Evolutionary conservation across 306 rosid genomes (phyloP), one percentile per base, ranked within the genome.

Genomic region (Oemleria cerasiformis): DNA sequence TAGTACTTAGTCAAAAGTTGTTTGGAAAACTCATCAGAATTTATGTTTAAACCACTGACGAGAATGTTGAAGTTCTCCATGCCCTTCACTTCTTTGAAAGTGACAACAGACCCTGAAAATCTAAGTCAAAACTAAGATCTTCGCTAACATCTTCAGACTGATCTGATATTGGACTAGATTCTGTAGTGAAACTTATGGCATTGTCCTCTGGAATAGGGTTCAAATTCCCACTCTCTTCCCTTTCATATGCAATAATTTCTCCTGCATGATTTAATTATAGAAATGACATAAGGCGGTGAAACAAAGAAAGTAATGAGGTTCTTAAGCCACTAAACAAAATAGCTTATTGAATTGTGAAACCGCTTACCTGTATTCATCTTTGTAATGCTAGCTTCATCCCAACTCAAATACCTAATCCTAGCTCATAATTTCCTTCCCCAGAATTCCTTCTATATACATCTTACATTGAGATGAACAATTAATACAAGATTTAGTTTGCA

Each of bases 71-170:
- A 89, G 65, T 78, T 75, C 38, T 56, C 78, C 17, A 72, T 41
- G 41, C 83, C 73, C 17, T 67, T 83, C 56, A 87, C 86, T 78
- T 83, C n/a, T n/a, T n/a, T n/a, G n/a, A n/a, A n/a, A n/a, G n/a
- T n/a, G n/a, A n/a, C n/a, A n/a, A n/a, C n/a, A 58, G 70, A 80
- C 10, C 81, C 83, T 25, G 88, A 58, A 63, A 78, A n/a, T 50
- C 38, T 77, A 30, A 75, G 78, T 84, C 75, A 43, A 73, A 70
- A 63, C 49, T 49, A 8, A 68, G 10, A 65, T 61, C 80, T 69
- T 39, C 73, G 65, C 79, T 67, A 16, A 65, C 84, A 42, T 62
- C 67, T 74, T 74, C 86, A 51, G 66, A 65, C 19, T 53, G 68
- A n/a, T 75, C 68, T 70, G 51, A 40, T 41, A 73, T 34, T 16